These are phyloP conservation scores for Dimocarpus longan DNA, from an alignment of 345 rosid species.

Conservation along the genomic window DNA sequence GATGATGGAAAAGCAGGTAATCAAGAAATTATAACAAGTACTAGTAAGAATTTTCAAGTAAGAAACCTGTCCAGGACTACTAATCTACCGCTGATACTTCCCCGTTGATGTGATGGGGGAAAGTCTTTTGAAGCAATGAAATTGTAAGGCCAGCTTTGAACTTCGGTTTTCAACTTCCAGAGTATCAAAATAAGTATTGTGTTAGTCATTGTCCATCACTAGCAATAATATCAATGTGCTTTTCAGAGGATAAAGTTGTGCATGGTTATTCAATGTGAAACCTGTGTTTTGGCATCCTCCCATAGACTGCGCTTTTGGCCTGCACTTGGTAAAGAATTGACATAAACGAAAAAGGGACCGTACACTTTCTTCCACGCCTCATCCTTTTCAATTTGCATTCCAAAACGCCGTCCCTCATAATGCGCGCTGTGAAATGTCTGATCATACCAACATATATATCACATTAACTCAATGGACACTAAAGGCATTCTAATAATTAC, in stretches of 20 bases:
- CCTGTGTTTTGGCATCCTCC: conserved; percentile 73
- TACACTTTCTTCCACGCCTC: conserved; percentile 91
- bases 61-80: conserved; percentile 63
- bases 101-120: conserved; percentile 55
- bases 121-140: conserved; percentile 72
- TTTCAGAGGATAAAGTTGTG: neutral
- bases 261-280: neutral
- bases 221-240: too few relatives aligned
- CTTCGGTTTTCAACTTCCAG: conserved; percentile 44
- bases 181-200: neutral
- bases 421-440: conserved; percentile 84
- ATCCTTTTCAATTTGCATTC: conserved; percentile 44
- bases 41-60: neutral
- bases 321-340: conserved; percentile 51
- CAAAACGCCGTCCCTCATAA: conserved; percentile 68
- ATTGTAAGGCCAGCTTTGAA: conserved; percentile 74
- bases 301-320: conserved; percentile 46
- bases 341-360: conserved; percentile 75
- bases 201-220: neutral
- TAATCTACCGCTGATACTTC: conserved; percentile 62
- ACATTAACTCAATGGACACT: too few relatives aligned
- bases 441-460: neutral
- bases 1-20: neutral
- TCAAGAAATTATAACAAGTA: neutral
- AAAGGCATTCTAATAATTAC: too few relatives aligned